phyloP scores from a whole-genome alignment of 495 filamentous ascomycete species.

The Neurospora sp. region DNA sequence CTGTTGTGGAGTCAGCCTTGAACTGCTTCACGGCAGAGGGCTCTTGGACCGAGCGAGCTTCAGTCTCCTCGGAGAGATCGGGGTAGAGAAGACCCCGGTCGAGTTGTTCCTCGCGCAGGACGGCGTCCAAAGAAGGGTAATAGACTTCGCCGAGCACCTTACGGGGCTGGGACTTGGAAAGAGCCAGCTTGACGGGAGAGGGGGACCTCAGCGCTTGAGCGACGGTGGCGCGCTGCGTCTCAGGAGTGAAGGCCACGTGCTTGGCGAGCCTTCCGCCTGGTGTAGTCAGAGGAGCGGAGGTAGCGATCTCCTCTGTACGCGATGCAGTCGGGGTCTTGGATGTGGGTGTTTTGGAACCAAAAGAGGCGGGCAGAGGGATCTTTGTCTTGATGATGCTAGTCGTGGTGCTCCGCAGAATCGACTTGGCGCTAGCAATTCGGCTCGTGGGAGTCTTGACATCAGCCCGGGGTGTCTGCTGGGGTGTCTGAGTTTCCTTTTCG shows the following conservation, averaged over 20 bases:
- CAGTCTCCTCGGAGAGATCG: slow-evolving; percentile 19
- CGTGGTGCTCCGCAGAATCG: slow-evolving; percentile 35
- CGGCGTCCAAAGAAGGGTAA: slow-evolving; percentile 25
- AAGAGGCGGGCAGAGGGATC: slow-evolving; percentile 27
- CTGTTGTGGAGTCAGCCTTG: slow-evolving; percentile 12
- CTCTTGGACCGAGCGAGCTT: slow-evolving; percentile 11
- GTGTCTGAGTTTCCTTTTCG: slow-evolving; percentile 5
- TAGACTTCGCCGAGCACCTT: slow-evolving; percentile 21
- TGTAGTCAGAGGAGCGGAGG: slow-evolving; percentile 35
- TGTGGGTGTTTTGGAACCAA: slow-evolving; percentile 24
- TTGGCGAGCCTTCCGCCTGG: slow-evolving; percentile 35
- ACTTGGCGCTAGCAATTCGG: slow-evolving; percentile 39
- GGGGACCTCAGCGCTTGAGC: slow-evolving; percentile 28
- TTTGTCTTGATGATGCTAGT: slow-evolving; percentile 24
- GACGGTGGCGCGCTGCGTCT: slow-evolving; percentile 25
- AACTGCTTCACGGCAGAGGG: slow-evolving; percentile 3
- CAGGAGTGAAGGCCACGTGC: slow-evolving; percentile 38
- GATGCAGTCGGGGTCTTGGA: slow-evolving; percentile 22
- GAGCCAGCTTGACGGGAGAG: slow-evolving; percentile 38
- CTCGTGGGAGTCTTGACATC: slow-evolving; percentile 27
- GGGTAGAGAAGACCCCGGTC: slow-evolving; percentile 32
- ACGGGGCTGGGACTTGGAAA: slow-evolving; percentile 24
- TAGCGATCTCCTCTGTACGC: slow-evolving; percentile 32
- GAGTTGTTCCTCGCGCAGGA: slow-evolving; percentile 14
- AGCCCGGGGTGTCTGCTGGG: slow-evolving; percentile 8